These are phyloP conservation scores for Zelopaecilomyces penicillatus DNA, from an alignment of 2,329 filamentous ascomycete species.

Conservation along the genomic window DNA sequence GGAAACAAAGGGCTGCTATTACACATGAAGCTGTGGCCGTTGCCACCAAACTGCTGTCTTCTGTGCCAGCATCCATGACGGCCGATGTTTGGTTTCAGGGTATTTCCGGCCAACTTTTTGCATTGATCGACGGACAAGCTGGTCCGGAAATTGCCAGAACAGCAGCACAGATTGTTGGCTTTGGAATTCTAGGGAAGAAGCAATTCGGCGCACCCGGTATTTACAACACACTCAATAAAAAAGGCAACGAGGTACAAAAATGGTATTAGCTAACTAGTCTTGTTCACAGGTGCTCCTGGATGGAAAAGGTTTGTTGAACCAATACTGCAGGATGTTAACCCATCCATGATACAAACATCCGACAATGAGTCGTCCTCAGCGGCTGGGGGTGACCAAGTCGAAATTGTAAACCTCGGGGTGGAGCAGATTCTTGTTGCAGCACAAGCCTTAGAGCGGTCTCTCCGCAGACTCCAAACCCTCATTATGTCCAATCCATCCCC, in stretches of 20 bases:
- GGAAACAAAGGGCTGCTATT: conserved; percentile 53
- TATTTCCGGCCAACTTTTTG: conserved; percentile 52
- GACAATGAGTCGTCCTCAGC: conserved; percentile 1
- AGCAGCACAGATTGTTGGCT: conserved; percentile 33
- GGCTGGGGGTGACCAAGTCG: conserved; percentile 22
- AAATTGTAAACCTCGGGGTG: conserved; percentile 37
- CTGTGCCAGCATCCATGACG: conserved; percentile 45
- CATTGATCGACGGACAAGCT: conserved; percentile 49
- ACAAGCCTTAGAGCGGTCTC: conserved; percentile 37
- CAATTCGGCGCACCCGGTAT: conserved; percentile 54
- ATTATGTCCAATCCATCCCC: conserved; percentile 58
- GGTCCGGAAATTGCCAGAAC: conserved; percentile 28
- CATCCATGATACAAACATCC: conserved; percentile 19
- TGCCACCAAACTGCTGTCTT: conserved; percentile 52
- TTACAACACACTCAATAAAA: background rate
- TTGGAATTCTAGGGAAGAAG: conserved; percentile 57
- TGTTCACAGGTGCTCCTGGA: conserved; percentile 40
- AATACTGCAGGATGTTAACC: conserved; percentile 44
- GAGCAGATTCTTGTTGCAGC: conserved; percentile 38
- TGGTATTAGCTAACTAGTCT: background rate
- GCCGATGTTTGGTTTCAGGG: conserved; percentile 52
- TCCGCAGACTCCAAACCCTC: conserved; percentile 48
- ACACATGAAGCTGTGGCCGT: conserved; percentile 60
- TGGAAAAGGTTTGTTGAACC: conserved; percentile 56
- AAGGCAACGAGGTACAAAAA: no score